These are phyloP conservation scores for Calonectria ilicicola DNA, from an alignment of 2,329 filamentous ascomycete species.

Conservation along the genomic window DNA sequence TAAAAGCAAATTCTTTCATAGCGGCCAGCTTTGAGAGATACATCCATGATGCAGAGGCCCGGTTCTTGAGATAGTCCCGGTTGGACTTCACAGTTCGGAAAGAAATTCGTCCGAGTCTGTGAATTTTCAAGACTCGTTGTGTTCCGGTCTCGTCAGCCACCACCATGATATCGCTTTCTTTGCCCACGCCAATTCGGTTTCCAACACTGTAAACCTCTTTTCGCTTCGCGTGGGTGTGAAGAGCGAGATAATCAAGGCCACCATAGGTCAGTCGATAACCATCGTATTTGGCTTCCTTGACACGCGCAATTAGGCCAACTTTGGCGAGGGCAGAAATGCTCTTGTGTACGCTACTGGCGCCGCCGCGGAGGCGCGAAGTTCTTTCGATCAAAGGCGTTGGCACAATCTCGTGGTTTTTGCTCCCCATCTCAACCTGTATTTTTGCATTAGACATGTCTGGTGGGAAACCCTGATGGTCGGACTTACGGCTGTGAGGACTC, in stretches of 20 bases:
- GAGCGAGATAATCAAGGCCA: constrained; percentile 95
- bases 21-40: constrained; percentile 94
- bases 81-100: constrained; percentile 97
- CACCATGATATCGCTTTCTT: constrained; percentile 97
- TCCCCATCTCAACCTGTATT: constrained; percentile 87
- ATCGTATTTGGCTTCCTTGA: constrained; percentile 97
- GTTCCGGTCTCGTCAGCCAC: constrained; percentile 83
- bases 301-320: constrained; percentile 87
- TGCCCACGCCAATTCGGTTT: constrained; percentile 94
- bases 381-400: constrained; percentile 90
- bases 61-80: constrained; percentile 91
- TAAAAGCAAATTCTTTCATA: constrained; percentile 94
- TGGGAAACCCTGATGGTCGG: constrained; percentile 46
- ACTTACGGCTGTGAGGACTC: constrained; percentile 89
- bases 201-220: constrained; percentile 91
- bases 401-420: constrained; percentile 96
- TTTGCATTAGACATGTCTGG: constrained; percentile 41
- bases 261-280: constrained; percentile 97
- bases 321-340: constrained; percentile 94
- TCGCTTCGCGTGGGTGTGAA: constrained; percentile 87
- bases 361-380: constrained; percentile 83
- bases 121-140: constrained; percentile 93
- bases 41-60: constrained; percentile 91
- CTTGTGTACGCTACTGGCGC: constrained; percentile 82
- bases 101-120: constrained; percentile 93